Base-by-base conservation (phyloP, 768 basidiomycete species). In the Pleurotus sapidus region DNA sequence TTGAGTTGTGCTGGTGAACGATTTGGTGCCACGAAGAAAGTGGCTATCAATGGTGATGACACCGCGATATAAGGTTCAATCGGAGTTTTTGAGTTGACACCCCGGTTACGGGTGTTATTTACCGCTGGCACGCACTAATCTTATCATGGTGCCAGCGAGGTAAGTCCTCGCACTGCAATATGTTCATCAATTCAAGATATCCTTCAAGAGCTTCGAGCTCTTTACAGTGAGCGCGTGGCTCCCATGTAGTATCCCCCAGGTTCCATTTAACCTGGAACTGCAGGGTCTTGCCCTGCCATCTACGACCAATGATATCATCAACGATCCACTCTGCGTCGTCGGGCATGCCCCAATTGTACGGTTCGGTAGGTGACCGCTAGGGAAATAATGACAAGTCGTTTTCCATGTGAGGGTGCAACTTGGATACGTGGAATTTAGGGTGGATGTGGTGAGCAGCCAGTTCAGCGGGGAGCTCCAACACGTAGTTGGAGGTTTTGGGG, bases 311-410 rank as follows among this genome's bases (percentile, higher is more conserved):
- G 0, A 79, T 69, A 0, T 71, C 63, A 5, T 78, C 72, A 4
- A 80, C 70, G 5, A 70, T 59, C 66, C 67, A 76, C 59, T 81
- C 74, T 1, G 65, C 64, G 2, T 74, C 69, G 3, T 68, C 62
- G 1, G 58, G 56, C 0, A 55, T 60, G 0, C 76, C 70, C 54
- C 77, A 74, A 59, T 78, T 73, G 38, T 77, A 78, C 12, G 69
- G 68, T 23, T 67, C 64, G 3, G 61, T 59, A 0, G 57, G 45
- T 0, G 60, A 49, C 0, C 72, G 50, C 3, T 64, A 57, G 0
- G 75, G 77, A 63, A 80, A 80, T 27, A 71, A 11, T 1, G 18
- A 53, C 30, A 72, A 64, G 59, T 77, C 68, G 24, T 70, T 73
- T 0, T 63, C 62, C 0, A 67, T 49, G 34, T 72, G 55, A 15